Conservation (phyloP, 2,329 filamentous ascomycete genomes). For the Zymoseptoria crescenta region DNA sequence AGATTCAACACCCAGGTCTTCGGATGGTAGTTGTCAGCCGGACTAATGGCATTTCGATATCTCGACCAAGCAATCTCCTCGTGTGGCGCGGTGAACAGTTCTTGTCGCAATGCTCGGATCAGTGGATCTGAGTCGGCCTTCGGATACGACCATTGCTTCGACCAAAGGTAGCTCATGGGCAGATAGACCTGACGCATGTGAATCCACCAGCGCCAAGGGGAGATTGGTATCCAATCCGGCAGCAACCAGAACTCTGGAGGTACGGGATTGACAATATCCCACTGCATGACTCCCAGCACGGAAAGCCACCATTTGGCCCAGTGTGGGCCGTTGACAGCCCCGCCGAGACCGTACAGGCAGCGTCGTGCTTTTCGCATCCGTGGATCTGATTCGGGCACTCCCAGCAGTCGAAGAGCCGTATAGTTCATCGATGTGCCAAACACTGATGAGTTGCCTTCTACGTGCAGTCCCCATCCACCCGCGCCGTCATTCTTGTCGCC, state of each 20-base stretch:
- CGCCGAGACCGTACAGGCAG: slow-evolving; percentile 76
- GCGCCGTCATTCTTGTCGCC: slow-evolving; percentile 53
- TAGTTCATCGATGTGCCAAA: slow-evolving; percentile 92
- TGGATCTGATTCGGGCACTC: slow-evolving; percentile 74
- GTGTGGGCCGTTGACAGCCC: slow-evolving; percentile 75
- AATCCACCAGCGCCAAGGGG: slow-evolving; percentile 50
- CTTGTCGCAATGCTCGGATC: slow-evolving; percentile 64
- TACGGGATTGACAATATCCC: slow-evolving; percentile 91
- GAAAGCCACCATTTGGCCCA: slow-evolving; percentile 98
- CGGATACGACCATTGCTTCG: slow-evolving; percentile 69
- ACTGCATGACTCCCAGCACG: slow-evolving; percentile 71
- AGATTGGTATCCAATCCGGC: slow-evolving; percentile 29
- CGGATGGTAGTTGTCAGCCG: slow-evolving; percentile 82
- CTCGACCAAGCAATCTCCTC: slow-evolving; percentile 67
- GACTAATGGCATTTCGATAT: slow-evolving; percentile 74
- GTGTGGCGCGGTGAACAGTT: slow-evolving; percentile 74
- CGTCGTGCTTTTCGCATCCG: slow-evolving; percentile 78
- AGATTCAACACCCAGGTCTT: slow-evolving; percentile 77
- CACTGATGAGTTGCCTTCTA: slow-evolving; percentile 84
- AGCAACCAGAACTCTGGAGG: slow-evolving; percentile 80
- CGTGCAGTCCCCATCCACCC: slow-evolving; percentile 96
- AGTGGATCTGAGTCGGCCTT: slow-evolving; percentile 54
- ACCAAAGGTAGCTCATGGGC: slow-evolving; percentile 85
- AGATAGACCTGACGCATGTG: slow-evolving; percentile 96
- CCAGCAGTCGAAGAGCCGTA: slow-evolving; percentile 67